Conservation (phyloP, 2,329 filamentous ascomycete genomes). For the Venturia oleaginea region DNA sequence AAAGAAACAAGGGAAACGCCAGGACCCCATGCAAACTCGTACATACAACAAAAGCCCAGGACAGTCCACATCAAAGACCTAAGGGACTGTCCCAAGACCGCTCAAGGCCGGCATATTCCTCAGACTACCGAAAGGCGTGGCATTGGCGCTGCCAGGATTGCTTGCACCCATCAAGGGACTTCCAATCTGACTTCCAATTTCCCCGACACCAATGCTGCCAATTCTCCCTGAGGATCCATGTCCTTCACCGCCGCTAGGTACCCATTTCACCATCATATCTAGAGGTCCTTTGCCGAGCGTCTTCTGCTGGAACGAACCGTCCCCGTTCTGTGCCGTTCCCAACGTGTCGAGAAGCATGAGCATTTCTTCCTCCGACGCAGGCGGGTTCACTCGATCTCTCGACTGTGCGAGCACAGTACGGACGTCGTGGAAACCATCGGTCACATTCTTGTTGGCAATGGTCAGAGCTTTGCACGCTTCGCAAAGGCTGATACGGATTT, state of each 20-base stretch:
- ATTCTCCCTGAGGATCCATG: not conserved
- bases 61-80: not conserved
- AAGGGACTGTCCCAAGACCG: not conserved
- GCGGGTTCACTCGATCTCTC: slow-evolving; percentile 28
- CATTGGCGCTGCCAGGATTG: slow-evolving; percentile 12
- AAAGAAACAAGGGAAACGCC: not conserved
- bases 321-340: slow-evolving; percentile 76
- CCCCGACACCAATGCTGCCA: slow-evolving; percentile 11
- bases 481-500: slow-evolving; percentile 19
- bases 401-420: slow-evolving; percentile 55
- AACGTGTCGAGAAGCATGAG: slow-evolving; percentile 84
- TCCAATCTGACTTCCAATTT: slow-evolving; percentile 13
- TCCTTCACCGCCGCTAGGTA: slow-evolving; percentile 1
- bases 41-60: not conserved
- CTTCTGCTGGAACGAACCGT: slow-evolving; percentile 71
- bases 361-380: slow-evolving; percentile 57
- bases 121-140: slow-evolving; percentile 13
- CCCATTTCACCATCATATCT: slow-evolving; percentile 11
- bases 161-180: slow-evolving; percentile 10
- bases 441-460: slow-evolving; percentile 28
- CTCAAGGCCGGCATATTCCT: not conserved
- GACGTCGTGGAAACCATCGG: slow-evolving; percentile 62
- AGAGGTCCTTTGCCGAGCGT: not conserved
- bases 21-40: not conserved
- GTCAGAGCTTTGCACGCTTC: slow-evolving; percentile 60